Evolutionary conservation across 1,284 basidiomycete genomes (phyloP).

Genomic region (Gomphus bonarii): DNA sequence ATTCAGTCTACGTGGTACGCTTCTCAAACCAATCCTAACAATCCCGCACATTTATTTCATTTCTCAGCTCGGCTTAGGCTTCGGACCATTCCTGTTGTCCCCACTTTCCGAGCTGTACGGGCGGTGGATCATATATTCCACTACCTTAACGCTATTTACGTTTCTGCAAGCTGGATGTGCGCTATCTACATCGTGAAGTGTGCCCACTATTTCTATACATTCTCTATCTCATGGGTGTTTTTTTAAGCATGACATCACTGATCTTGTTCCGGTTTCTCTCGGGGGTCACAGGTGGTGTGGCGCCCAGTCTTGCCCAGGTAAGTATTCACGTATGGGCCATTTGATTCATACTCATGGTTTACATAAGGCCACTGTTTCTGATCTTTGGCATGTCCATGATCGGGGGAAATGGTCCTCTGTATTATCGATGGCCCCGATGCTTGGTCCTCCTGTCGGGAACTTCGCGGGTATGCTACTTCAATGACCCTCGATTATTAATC

Average conservation of each 20-base stretch:
- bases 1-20: slow-evolving; percentile 8
- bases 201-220: too few species aligned
- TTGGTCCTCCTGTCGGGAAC: slow-evolving; percentile 9
- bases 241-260: slow-evolving; percentile 5
- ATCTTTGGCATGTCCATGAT: neutral
- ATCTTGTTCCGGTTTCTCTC: slow-evolving; percentile 7
- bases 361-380: slow-evolving; percentile 8
- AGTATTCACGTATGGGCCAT: neutral
- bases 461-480: neutral
- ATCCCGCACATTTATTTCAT: neutral
- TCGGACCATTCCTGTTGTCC: slow-evolving; percentile 9
- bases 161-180: slow-evolving; percentile 9
- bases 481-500: neutral
- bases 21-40: neutral
- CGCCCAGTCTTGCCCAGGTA: slow-evolving; percentile 9
- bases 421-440: slow-evolving; percentile 6
- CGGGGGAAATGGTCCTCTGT: slow-evolving; percentile 5
- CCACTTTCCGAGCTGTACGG: slow-evolving; percentile 11
- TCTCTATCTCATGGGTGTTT: neutral
- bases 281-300: slow-evolving; percentile 5
- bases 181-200: slow-evolving; percentile 1
- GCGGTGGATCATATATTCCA: slow-evolving; percentile 6
- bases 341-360: neutral
- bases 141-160: slow-evolving; percentile 4
- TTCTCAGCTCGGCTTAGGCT: slow-evolving; percentile 7